A percentile compares a stretch with the other conserved stretches of the same genome.
These are phyloP conservation scores for Umbelopsis vinacea DNA, from an alignment of 192 early-diverging fungal species.

Conservation along the genomic window DNA sequence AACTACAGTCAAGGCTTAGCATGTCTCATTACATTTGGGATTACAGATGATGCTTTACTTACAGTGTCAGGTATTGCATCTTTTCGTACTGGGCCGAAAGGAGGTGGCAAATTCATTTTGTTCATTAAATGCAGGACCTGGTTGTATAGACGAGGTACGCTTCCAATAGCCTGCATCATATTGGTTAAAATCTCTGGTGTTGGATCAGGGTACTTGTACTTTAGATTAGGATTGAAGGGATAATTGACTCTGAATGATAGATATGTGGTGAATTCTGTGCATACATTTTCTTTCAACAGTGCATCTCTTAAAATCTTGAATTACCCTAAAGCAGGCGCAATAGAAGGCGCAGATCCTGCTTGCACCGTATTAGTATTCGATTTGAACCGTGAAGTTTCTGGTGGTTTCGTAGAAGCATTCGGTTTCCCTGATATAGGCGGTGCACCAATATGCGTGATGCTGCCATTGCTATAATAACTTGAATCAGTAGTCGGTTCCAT, in stretches of 20 bases:
- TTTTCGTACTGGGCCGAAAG: constrained; percentile 38
- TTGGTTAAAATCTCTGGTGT: constrained; percentile 52
- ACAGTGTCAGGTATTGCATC: constrained; percentile 24
- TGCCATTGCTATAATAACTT: background rate
- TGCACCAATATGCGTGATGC: background rate
- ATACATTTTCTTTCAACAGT: background rate
- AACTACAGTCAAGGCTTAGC: background rate
- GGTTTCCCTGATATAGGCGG: too few species aligned
- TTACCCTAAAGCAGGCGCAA: too few species aligned
- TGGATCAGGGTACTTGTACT: constrained; percentile 49
- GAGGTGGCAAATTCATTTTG: constrained; percentile 65
- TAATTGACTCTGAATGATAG: constrained; percentile 40
- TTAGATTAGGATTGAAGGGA: constrained; percentile 44
- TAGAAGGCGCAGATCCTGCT: too few species aligned
- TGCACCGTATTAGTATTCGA: too few species aligned
- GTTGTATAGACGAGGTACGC: constrained; percentile 57
- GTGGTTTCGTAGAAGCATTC: too few species aligned
- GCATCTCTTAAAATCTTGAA: too few species aligned
- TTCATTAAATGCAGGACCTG: constrained; percentile 69
- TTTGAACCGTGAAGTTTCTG: too few species aligned
- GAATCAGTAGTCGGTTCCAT: background rate
- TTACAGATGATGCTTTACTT: background rate
- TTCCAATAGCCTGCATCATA: constrained; percentile 56
- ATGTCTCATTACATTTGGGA: background rate
- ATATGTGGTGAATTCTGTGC: background rate